These are phyloP conservation scores for Colletotrichum sp. DNA, from an alignment of 2,329 filamentous ascomycete species.

Conservation along the genomic window DNA sequence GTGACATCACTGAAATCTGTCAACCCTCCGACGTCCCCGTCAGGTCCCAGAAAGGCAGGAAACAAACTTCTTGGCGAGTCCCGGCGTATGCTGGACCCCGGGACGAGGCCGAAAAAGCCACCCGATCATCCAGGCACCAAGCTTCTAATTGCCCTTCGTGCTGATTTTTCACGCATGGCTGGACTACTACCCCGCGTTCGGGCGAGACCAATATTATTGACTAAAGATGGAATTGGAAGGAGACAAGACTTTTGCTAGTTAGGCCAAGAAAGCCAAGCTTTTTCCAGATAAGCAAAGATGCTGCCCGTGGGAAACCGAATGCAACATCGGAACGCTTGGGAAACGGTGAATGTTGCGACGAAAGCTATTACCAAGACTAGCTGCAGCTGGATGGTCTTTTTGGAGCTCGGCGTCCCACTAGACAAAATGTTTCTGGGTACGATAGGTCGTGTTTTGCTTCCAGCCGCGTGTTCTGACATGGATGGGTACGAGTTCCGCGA, in stretches of 20 bases:
- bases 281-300: slow-evolving; percentile 7
- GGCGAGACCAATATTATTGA: background rate
- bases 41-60: slow-evolving; percentile 15
- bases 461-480: background rate
- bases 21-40: background rate
- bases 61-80: background rate
- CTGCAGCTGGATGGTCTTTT: background rate
- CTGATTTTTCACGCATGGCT: background rate
- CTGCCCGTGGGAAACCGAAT: background rate
- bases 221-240: slow-evolving; percentile 19
- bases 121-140: background rate
- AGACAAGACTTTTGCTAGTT: slow-evolving; percentile 9
- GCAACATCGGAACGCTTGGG: background rate
- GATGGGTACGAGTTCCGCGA: background rate
- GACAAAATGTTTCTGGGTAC: background rate
- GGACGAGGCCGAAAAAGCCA: background rate
- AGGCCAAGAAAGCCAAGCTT: slow-evolving; percentile 23
- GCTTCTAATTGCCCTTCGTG: background rate
- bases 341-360: background rate
- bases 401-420: background rate
- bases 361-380: background rate
- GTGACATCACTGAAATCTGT: background rate
- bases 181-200: slow-evolving; percentile 4
- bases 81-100: background rate
- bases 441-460: background rate